Evolutionary conservation across 306 rosid genomes (phyloP).

Genomic region (Begonia fuchsioides): DNA sequence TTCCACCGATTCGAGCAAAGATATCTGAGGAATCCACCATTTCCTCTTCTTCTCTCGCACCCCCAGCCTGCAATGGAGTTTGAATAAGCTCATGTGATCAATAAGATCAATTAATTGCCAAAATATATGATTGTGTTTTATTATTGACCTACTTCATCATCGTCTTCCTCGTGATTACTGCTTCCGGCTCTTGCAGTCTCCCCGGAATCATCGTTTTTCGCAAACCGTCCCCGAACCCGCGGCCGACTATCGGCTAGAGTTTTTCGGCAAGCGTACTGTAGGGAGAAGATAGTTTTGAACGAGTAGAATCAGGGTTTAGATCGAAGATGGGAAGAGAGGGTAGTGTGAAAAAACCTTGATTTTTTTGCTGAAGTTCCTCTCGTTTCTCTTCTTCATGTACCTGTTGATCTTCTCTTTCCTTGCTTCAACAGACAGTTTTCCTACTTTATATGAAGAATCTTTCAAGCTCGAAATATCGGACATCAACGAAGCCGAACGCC

Average conservation of each 20-base stretch:
- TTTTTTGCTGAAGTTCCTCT: conserved; percentile 96
- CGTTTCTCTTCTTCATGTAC: conserved; percentile 90
- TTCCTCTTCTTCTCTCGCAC: conserved; percentile 78
- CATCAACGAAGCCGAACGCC: conserved; percentile 43
- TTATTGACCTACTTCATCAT: conserved; percentile 64
- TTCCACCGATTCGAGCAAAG: conserved; percentile 95
- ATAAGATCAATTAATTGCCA: too few species aligned
- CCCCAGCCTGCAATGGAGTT: conserved; percentile 36
- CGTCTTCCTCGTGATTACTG: conserved; percentile 76
- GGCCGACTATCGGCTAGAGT: conserved; percentile 93
- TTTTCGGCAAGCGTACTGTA: conserved; percentile 96
- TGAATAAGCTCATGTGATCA: neutral
- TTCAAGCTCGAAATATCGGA: conserved; percentile 70
- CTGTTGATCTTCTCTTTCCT: conserved; percentile 93
- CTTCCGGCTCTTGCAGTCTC: conserved; percentile 40
- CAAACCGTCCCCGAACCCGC: conserved; percentile 94
- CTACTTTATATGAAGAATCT: conserved; percentile 68
- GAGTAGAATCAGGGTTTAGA: too few species aligned
- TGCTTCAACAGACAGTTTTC: conserved; percentile 80
- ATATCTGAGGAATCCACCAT: conserved; percentile 95
- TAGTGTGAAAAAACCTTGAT: conserved; percentile 45
- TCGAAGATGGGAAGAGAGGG: neutral
- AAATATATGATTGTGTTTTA: neutral
- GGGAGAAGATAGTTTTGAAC: too few species aligned
- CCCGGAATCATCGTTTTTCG: conserved; percentile 86